Percentiles rank a stretch among this genome's conserved stretches.
Evolutionary conservation across 163 green algal genomes (phyloP).

Genomic region (Scenedesmus sp.): DNA sequence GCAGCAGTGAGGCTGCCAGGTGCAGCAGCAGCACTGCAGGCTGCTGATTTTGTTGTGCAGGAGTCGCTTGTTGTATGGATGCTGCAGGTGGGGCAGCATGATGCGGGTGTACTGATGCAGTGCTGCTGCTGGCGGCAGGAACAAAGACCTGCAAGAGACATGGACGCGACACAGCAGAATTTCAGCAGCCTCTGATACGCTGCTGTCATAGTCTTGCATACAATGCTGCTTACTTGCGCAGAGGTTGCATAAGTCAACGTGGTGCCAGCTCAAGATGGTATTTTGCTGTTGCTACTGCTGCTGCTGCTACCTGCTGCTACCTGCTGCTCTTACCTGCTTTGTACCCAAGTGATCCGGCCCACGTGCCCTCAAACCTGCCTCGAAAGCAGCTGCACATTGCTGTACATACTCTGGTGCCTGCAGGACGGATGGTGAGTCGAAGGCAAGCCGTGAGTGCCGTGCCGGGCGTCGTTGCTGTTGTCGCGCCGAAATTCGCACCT

Average conservation of each 20-base stretch:
- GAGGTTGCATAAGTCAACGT: too few species aligned
- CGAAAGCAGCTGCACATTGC: neutral
- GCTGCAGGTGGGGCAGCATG: neutral
- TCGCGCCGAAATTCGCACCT: neutral
- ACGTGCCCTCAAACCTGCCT: constrained; percentile 12
- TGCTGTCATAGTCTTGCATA: too few species aligned
- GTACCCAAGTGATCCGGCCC: constrained; percentile 17
- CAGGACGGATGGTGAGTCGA: neutral
- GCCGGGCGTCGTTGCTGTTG: neutral
- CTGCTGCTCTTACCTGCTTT: constrained; percentile 1
- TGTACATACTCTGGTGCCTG: neutral
- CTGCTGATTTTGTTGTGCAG: neutral
- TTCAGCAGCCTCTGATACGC: too few species aligned
- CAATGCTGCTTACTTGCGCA: too few species aligned
- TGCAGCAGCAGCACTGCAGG: constrained; percentile 28
- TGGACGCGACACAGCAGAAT: neutral
- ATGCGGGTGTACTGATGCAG: neutral
- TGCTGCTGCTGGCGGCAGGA: neutral
- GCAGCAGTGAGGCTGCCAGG: constrained; percentile 76
- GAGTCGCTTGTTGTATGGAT: neutral
- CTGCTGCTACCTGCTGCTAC: neutral
- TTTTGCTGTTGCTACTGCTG: neutral
- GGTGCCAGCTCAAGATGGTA: too few species aligned
- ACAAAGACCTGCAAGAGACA: neutral
- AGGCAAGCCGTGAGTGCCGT: neutral